phyloP scores from a whole-genome alignment of 129 eudicot species.

The Daucus carota region DNA sequence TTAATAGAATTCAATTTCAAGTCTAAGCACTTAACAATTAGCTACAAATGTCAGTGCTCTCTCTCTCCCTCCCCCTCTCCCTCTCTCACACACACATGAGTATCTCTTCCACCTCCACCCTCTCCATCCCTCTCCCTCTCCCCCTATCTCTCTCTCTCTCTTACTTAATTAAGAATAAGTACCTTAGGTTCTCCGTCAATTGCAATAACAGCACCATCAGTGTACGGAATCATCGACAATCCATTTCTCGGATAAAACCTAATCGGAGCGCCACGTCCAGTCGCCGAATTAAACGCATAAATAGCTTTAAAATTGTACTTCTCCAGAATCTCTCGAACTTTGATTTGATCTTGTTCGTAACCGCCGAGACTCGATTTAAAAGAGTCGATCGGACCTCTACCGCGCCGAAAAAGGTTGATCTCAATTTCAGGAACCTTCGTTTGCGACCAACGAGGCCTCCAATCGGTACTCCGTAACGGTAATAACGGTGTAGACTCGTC shows the following conservation, averaged over 20 bases:
- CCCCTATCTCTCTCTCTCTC: background rate
- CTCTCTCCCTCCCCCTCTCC: no score
- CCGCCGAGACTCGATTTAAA: slow-evolving; percentile 61
- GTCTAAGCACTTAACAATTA: no score
- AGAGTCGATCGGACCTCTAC: slow-evolving; percentile 64
- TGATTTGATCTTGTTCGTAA: slow-evolving; percentile 89
- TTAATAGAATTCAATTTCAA: no score
- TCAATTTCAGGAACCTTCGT: slow-evolving; percentile 73
- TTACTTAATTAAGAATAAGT: background rate
- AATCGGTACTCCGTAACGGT: slow-evolving; percentile 10
- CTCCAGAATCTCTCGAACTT: slow-evolving; percentile 60
- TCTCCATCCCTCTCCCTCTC: background rate
- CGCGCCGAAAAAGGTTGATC: slow-evolving; percentile 47
- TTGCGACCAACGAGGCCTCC: slow-evolving; percentile 23
- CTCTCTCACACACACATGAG: no score
- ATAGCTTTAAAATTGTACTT: slow-evolving; percentile 55
- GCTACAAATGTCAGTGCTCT: no score
- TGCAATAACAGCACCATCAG: slow-evolving; percentile 45
- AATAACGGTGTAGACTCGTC: slow-evolving; percentile 38
- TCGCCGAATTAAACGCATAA: slow-evolving; percentile 49
- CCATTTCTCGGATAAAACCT: slow-evolving; percentile 63
- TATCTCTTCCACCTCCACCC: no score
- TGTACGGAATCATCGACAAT: slow-evolving; percentile 55
- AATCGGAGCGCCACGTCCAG: slow-evolving; percentile 75
- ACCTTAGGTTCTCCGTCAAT: slow-evolving; percentile 81